phyloP scores from a whole-genome alignment of 2,329 filamentous ascomycete species.

The Ceratocystis alfenasii region DNA sequence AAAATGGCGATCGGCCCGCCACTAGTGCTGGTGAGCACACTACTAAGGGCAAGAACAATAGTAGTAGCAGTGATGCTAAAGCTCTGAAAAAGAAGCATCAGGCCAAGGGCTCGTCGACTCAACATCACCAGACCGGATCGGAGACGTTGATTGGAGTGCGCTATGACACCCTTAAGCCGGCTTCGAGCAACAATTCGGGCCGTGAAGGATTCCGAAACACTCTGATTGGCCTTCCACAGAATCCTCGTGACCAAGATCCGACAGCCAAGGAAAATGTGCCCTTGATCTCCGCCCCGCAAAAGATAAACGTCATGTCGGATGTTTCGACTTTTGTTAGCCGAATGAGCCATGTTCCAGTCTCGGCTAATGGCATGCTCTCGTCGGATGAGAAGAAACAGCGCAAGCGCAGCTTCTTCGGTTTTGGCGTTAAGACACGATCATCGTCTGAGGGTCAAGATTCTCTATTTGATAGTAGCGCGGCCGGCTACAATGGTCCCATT shows the following conservation, averaged over 20 bases:
- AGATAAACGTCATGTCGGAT: constrained; percentile 74
- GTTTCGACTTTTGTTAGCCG: constrained; percentile 78
- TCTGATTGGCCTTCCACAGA: constrained; percentile 29
- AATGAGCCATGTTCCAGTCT: constrained; percentile 26
- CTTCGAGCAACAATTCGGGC: constrained; percentile 33
- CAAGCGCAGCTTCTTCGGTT: constrained; percentile 68
- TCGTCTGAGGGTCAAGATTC: constrained; percentile 49
- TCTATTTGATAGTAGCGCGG: constrained; percentile 38
- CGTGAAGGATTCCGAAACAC: constrained; percentile 30
- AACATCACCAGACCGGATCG: constrained; percentile 30
- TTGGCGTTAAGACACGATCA: constrained; percentile 47
- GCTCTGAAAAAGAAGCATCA: constrained; percentile 28
- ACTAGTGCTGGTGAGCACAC: constrained; percentile 13
- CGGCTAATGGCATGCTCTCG: constrained; percentile 25
- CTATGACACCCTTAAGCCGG: constrained; percentile 45
- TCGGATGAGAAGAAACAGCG: constrained; percentile 66
- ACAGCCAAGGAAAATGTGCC: constrained; percentile 30
- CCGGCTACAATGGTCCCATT: constrained; percentile 42
- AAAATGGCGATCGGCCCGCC: constrained; percentile 26
- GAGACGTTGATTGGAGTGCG: constrained; percentile 45
- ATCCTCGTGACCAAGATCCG: constrained; percentile 26
- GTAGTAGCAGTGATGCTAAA: constrained; percentile 24
- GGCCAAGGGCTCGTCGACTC: constrained; percentile 24
- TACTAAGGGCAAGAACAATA: constrained; percentile 35
- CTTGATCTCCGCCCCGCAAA: constrained; percentile 69